These are phyloP conservation scores for Monilinia fructigena DNA, from an alignment of 2,329 filamentous ascomycete species.

Conservation along the genomic window DNA sequence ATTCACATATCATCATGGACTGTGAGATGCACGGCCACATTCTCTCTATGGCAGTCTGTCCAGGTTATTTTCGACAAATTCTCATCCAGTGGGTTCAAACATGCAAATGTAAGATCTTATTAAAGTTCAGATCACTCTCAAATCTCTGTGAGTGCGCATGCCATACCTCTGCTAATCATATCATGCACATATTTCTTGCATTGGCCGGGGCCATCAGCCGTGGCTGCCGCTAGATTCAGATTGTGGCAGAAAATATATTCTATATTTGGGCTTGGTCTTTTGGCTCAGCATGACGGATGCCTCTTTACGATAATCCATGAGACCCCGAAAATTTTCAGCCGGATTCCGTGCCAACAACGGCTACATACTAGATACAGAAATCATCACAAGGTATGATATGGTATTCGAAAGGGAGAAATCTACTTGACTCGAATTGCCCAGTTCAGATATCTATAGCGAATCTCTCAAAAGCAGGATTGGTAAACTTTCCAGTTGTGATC, in stretches of 20 bases:
- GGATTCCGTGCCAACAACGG: not conserved
- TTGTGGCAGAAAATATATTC: not conserved
- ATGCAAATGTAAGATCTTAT: no score
- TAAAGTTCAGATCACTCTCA: no score
- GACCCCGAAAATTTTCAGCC: not conserved
- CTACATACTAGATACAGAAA: not conserved
- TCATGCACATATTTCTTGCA: conserved; percentile 3
- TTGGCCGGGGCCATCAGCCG: conserved; percentile 1
- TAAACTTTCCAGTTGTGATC: not conserved
- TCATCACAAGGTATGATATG: not conserved
- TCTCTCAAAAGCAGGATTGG: not conserved
- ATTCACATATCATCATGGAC: not conserved
- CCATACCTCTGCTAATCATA: not conserved
- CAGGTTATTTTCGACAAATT: no score
- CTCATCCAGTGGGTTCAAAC: not conserved
- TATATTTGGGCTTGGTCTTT: not conserved
- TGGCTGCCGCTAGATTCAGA: not conserved
- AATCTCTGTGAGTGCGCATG: no score
- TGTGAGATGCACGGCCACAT: conserved; percentile 1
- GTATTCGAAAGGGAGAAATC: not conserved
- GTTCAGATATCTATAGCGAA: not conserved
- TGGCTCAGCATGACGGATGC: not conserved
- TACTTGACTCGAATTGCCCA: not conserved
- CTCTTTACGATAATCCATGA: not conserved
- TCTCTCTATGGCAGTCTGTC: not conserved